Evolutionary conservation across 2,329 filamentous ascomycete species (phyloP).

Genomic region (Grosmannia serpens): DNA sequence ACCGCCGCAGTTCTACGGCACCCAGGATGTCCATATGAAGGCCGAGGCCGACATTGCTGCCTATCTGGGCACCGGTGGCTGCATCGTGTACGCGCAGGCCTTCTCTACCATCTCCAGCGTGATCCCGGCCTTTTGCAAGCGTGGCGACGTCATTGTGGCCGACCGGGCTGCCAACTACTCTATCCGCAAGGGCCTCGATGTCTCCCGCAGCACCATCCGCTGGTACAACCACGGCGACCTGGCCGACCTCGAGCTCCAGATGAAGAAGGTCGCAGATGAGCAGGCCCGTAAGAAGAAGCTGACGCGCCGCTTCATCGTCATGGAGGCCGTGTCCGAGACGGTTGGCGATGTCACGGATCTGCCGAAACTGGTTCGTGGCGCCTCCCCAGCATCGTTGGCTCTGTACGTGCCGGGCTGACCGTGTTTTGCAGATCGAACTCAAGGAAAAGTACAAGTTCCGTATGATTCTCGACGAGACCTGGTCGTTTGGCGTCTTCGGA

Average conservation of each 20-base stretch:
- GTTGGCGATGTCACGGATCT: conserved; percentile 76
- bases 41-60: conserved; percentile 87
- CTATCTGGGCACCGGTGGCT: conserved; percentile 76
- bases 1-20: conserved; percentile 95
- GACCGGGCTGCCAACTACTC: conserved; percentile 90
- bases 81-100: conserved; percentile 91
- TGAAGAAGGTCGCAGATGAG: conserved; percentile 78
- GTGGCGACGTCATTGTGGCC: conserved; percentile 92
- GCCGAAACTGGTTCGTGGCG: conserved; percentile 60
- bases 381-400: not conserved
- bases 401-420: not conserved
- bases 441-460: conserved; percentile 97
- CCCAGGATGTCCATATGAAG: conserved; percentile 96
- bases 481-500: conserved; percentile 91
- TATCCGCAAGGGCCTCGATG: conserved; percentile 88
- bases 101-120: conserved; percentile 97
- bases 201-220: conserved; percentile 76
- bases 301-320: conserved; percentile 89
- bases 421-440: conserved; percentile 58
- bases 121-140: conserved; percentile 92
- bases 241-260: conserved; percentile 77
- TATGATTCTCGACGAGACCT: conserved; percentile 92
- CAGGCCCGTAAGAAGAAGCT: conserved; percentile 75
- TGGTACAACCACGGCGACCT: conserved; percentile 98
- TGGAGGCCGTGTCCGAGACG: conserved; percentile 87